A percentile compares a stretch with the other conserved stretches of the same genome.
phyloP scores from a whole-genome alignment of 306 rosid genomes.

The Dryas drummondii region DNA sequence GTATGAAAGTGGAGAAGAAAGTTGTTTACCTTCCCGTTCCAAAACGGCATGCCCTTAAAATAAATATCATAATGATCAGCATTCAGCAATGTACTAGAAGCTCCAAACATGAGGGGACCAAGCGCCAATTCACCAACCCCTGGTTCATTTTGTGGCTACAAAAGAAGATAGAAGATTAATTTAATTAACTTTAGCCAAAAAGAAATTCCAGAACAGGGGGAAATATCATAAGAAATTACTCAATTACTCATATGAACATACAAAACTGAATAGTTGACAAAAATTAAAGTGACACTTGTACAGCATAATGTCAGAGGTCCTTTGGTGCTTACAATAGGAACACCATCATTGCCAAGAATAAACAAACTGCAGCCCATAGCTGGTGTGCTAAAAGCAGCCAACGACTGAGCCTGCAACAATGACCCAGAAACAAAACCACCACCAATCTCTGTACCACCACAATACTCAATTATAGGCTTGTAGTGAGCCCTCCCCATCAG shows the following conservation, averaged over 20 bases:
- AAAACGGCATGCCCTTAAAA: slow-evolving; percentile 82
- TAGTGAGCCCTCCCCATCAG: slow-evolving; percentile 92
- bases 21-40: slow-evolving; percentile 70
- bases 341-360: slow-evolving; percentile 68
- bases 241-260: slow-evolving; percentile 5
- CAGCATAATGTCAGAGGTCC: slow-evolving; percentile 10
- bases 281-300: neutral
- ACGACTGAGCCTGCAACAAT: slow-evolving; percentile 78
- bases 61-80: slow-evolving; percentile 82
- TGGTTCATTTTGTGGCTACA: slow-evolving; percentile 65
- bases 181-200: neutral
- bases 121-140: slow-evolving; percentile 98
- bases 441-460: slow-evolving; percentile 98
- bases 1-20: slow-evolving; percentile 24
- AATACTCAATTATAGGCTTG: slow-evolving; percentile 88
- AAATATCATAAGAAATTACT: neutral
- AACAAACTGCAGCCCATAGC: slow-evolving; percentile 82
- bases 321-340: slow-evolving; percentile 64
- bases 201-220: slow-evolving; percentile 14
- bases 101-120: slow-evolving; percentile 77
- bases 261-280: neutral
- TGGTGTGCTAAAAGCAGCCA: slow-evolving; percentile 96
- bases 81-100: slow-evolving; percentile 75
- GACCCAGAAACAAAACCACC: slow-evolving; percentile 90
- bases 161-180: slow-evolving; percentile 18